Percentiles rank a stretch among this genome's conserved stretches.
Evolutionary conservation across 306 rosid species (phyloP).

Genomic region (Delonix regia): DNA sequence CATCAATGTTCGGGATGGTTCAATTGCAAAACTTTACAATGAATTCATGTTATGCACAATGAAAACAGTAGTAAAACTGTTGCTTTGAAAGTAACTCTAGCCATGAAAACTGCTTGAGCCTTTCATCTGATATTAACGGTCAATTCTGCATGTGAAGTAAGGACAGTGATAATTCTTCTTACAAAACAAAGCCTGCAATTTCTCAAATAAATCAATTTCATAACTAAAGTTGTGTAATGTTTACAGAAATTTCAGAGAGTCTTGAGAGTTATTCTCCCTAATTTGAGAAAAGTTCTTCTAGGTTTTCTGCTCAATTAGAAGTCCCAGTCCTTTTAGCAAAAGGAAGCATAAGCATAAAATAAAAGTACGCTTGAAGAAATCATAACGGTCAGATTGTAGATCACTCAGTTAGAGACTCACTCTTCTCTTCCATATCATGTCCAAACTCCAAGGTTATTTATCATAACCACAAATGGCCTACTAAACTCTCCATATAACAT

Average conservation of each 20-base stretch:
- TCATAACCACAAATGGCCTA: slow-evolving; percentile 1
- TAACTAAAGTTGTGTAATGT: not conserved
- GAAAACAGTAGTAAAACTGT: not conserved
- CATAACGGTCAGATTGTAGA: not conserved
- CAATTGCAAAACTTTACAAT: slow-evolving; percentile 7
- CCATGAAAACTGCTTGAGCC: not conserved
- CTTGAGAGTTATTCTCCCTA: not conserved
- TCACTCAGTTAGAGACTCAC: not conserved
- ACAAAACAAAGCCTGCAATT: not conserved
- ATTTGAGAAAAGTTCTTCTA: not conserved
- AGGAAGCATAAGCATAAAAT: not conserved
- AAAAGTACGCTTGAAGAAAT: not conserved
- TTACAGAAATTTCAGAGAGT: not conserved
- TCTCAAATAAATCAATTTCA: not conserved
- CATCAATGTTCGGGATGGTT: slow-evolving; percentile 29
- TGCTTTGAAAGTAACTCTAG: not conserved
- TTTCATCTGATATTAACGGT: slow-evolving; percentile 1
- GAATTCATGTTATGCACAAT: not conserved
- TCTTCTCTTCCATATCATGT: not conserved
- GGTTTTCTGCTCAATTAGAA: not conserved
- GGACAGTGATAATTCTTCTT: not conserved
- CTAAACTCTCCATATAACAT: not conserved
- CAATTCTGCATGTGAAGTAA: slow-evolving; percentile 1
- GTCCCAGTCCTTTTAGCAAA: not conserved
- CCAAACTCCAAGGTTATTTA: not conserved